Conservation (phyloP, 2,329 filamentous ascomycete genomes). For the Fusarium veterinarium region DNA sequence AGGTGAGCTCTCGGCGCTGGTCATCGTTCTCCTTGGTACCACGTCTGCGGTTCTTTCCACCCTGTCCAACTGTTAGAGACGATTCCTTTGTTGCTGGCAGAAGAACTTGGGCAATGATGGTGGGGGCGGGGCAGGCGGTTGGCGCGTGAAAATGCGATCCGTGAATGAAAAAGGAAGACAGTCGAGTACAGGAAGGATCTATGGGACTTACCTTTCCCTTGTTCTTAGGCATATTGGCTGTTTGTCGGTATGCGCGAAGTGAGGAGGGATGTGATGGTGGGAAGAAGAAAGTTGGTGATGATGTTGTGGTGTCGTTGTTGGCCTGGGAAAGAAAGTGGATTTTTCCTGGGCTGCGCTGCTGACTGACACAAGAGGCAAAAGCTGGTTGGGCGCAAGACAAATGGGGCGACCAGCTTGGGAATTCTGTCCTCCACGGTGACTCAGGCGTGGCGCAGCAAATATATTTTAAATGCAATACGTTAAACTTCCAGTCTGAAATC, state of each 20-base stretch:
- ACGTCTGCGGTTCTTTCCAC: slow-evolving; percentile 97
- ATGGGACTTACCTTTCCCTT: slow-evolving; percentile 87
- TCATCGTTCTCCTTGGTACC: slow-evolving; percentile 99
- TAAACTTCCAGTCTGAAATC: neutral
- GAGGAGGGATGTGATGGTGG: slow-evolving; percentile 4
- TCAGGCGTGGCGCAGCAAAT: slow-evolving; percentile 26
- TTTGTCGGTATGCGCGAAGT: slow-evolving; percentile 16
- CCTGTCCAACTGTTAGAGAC: slow-evolving; percentile 64
- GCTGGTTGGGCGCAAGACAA: slow-evolving; percentile 18
- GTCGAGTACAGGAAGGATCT: neutral
- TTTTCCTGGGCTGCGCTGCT: slow-evolving; percentile 39
- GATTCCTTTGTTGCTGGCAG: slow-evolving; percentile 7
- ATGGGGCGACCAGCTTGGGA: slow-evolving; percentile 25
- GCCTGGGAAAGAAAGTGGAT: slow-evolving; percentile 41
- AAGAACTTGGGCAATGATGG: slow-evolving; percentile 36
- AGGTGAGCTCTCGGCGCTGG: slow-evolving; percentile 97
- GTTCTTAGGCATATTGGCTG: slow-evolving; percentile 90
- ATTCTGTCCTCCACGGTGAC: slow-evolving; percentile 23
- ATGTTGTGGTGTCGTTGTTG: slow-evolving; percentile 42
- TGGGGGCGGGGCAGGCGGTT: slow-evolving; percentile 47
- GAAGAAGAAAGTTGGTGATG: slow-evolving; percentile 34
- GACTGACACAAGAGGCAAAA: slow-evolving; percentile 28
- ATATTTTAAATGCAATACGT: neutral
- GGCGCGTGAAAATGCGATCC: slow-evolving; percentile 26
- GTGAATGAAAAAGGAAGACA: neutral